These are phyloP conservation scores for Chaetothyriales sp. DNA, from an alignment of 2,329 filamentous ascomycete species.

Conservation along the genomic window DNA sequence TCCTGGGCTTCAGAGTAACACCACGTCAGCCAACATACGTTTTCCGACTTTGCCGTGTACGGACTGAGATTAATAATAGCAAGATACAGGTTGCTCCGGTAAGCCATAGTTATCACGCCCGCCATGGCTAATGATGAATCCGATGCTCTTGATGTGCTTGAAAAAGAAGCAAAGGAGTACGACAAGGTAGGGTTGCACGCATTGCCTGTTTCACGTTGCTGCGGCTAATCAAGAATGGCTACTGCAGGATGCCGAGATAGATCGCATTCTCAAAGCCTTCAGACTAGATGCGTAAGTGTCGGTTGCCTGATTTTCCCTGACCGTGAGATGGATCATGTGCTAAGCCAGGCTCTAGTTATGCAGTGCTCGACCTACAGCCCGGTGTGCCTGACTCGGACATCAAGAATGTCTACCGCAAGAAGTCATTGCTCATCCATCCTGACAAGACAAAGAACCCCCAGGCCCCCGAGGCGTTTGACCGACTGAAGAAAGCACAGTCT, in stretches of 20 bases:
- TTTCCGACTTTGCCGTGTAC: neutral
- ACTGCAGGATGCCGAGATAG: constrained; percentile 75
- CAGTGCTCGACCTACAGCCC: constrained; percentile 86
- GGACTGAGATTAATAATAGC: neutral
- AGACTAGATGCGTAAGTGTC: constrained; percentile 51
- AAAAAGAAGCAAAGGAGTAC: constrained; percentile 76
- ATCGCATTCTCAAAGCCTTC: constrained; percentile 84
- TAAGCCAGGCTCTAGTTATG: constrained; percentile 45
- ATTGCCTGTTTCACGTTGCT: constrained; percentile 8
- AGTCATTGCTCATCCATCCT: constrained; percentile 96
- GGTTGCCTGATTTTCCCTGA: no score
- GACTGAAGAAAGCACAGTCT: constrained; percentile 85
- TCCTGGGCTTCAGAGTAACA: no score
- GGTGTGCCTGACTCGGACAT: constrained; percentile 93
- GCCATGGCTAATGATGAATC: constrained; percentile 47
- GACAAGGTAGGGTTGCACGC: constrained; percentile 55
- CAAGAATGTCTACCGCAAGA: constrained; percentile 84
- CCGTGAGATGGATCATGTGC: no score
- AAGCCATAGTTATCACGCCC: constrained; percentile 14
- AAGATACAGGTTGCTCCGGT: constrained; percentile 5
- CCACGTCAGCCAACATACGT: neutral
- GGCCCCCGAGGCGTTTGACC: constrained; percentile 90
- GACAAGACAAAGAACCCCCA: constrained; percentile 88
- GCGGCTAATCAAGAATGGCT: neutral
- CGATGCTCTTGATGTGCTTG: constrained; percentile 66